Evolutionary conservation across 2,329 filamentous ascomycete genomes (phyloP).

Genomic region (Pyricularia pennisetigena): DNA sequence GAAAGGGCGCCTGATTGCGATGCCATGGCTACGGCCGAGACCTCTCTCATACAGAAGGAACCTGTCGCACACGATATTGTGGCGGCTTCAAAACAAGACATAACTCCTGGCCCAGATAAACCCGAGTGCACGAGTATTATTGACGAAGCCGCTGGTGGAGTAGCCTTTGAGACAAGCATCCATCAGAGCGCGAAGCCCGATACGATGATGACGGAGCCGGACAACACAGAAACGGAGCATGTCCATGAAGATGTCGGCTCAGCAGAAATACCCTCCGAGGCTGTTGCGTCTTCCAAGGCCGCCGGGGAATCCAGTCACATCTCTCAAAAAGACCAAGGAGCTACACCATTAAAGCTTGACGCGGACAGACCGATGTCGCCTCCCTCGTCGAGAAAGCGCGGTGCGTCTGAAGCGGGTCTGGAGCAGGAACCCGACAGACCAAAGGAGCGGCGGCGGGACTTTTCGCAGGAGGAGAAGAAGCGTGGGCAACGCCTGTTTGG

Average conservation of each 20-base stretch:
- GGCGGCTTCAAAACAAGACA: neutral
- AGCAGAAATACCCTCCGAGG: neutral
- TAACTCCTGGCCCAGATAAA: neutral
- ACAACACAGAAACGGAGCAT: neutral
- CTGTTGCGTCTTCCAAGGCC: neutral
- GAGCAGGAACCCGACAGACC: slow-evolving; percentile 21
- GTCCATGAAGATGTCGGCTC: neutral
- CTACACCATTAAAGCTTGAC: neutral
- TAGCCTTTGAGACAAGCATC: neutral
- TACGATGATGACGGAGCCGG: neutral
- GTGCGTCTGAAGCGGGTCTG: neutral
- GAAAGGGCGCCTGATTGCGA: neutral
- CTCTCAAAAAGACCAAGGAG: neutral
- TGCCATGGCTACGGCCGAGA: neutral
- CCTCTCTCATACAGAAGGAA: neutral
- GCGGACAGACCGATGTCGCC: neutral
- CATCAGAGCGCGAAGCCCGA: neutral
- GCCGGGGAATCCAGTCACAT: neutral
- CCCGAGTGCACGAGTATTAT: neutral
- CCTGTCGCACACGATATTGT: neutral
- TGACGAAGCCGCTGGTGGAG: neutral
- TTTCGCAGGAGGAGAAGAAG: slow-evolving; percentile 66
- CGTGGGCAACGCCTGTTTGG: slow-evolving; percentile 82
- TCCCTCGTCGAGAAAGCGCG: slow-evolving; percentile 4
- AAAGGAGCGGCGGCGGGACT: slow-evolving; percentile 14